Conservation (phyloP, 2,329 filamentous ascomycete species). For the Colletotrichum filicis region DNA sequence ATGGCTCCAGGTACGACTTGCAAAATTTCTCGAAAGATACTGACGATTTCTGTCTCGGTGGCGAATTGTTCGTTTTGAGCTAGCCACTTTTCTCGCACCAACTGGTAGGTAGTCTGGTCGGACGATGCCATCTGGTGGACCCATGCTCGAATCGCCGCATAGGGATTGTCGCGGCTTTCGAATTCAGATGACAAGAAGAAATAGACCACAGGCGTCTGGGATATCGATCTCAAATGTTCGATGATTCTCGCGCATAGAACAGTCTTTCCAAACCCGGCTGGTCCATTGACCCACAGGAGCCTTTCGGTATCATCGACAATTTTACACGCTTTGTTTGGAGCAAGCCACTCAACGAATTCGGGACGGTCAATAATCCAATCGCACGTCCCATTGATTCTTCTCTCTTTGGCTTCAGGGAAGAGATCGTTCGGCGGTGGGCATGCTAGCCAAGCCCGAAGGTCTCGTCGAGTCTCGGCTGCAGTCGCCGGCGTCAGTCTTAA, state of each 20-base stretch:
- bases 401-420: no score
- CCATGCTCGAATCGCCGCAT: slow-evolving; percentile 38
- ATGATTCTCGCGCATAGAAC: slow-evolving; percentile 44
- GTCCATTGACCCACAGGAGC: slow-evolving; percentile 46
- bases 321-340: not conserved
- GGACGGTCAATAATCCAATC: slow-evolving; percentile 40
- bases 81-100: slow-evolving; percentile 11
- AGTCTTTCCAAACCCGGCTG: slow-evolving; percentile 47
- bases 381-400: no score
- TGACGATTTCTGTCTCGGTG: slow-evolving; percentile 33
- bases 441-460: no score
- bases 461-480: no score
- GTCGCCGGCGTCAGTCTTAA: no score
- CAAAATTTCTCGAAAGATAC: slow-evolving; percentile 36
- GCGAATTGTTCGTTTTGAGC: slow-evolving; percentile 19
- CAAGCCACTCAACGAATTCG: slow-evolving; percentile 37
- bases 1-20: slow-evolving; percentile 32
- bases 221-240: slow-evolving; percentile 33
- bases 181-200: slow-evolving; percentile 48
- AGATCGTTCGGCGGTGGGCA: no score
- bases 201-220: slow-evolving; percentile 33
- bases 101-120: slow-evolving; percentile 6
- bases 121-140: no score
- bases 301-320: not conserved
- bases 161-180: slow-evolving; percentile 41